phyloP scores from a whole-genome alignment of 768 basidiomycete genomes.

The Coprinopsis marcescibilis region DNA sequence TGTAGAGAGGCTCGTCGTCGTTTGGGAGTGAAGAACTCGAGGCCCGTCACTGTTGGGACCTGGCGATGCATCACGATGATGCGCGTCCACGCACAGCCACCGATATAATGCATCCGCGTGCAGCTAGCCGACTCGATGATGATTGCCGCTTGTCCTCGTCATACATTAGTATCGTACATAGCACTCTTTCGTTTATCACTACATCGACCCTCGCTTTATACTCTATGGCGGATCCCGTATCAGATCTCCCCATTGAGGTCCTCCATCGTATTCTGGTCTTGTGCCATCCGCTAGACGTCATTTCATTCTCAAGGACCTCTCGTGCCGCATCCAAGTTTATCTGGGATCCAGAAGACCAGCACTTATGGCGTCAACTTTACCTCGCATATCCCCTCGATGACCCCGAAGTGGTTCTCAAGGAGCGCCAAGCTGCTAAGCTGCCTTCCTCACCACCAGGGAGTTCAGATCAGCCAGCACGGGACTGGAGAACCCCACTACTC shows the following conservation, averaged over 20 bases:
- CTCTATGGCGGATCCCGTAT: constrained; percentile 15
- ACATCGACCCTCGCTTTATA: no score
- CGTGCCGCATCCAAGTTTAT: constrained; percentile 42
- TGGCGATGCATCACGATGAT: background rate
- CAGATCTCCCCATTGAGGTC: constrained; percentile 53
- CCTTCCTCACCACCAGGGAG: background rate
- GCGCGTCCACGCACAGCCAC: background rate
- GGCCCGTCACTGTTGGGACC: no score
- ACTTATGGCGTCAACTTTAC: constrained; percentile 67
- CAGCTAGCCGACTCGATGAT: no score
- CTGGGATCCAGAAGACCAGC: constrained; percentile 44
- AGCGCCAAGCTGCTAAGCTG: constrained; percentile 4
- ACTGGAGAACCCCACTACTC: background rate
- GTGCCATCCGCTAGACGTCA: constrained; percentile 53
- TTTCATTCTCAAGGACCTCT: constrained; percentile 55
- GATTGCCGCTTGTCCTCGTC: no score
- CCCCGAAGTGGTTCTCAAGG: constrained; percentile 35
- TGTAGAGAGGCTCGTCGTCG: constrained; percentile 5
- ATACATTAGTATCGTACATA: no score
- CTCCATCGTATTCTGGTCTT: constrained; percentile 50
- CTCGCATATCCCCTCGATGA: constrained; percentile 58
- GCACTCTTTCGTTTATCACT: no score
- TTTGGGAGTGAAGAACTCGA: background rate
- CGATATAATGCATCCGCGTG: no score
- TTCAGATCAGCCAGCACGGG: background rate